Evolutionary conservation across 306 rosid species (phyloP).

Genomic region (Quercus dentata): DNA sequence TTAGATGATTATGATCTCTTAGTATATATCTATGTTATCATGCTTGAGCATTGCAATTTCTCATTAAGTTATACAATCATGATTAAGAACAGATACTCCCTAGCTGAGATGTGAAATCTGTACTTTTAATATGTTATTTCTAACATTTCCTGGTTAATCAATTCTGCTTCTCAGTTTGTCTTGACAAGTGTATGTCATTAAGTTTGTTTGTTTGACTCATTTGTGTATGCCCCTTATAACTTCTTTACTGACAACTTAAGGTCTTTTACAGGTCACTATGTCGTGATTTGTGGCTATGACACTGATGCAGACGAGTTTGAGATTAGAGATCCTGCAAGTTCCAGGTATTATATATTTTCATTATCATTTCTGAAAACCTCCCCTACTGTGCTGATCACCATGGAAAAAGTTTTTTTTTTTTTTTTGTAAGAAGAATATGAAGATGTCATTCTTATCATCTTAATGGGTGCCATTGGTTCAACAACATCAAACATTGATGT

Average conservation of each 20-base stretch:
- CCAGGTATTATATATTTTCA: slow-evolving; percentile 47
- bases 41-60: neutral
- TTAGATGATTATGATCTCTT: neutral
- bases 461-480: neutral
- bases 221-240: neutral
- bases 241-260: slow-evolving; percentile 11
- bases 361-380: neutral
- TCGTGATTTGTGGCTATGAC: slow-evolving; percentile 90
- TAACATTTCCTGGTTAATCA: neutral
- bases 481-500: neutral
- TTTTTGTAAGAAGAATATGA: neutral
- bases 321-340: slow-evolving; percentile 94
- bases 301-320: slow-evolving; percentile 85
- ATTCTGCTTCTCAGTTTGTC: neutral
- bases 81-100: neutral
- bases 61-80: neutral
- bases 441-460: neutral
- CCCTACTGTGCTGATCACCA: neutral
- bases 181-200: neutral
- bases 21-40: neutral
- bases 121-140: neutral
- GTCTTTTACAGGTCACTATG: slow-evolving; percentile 72
- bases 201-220: neutral
- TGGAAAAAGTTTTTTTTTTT: no score
- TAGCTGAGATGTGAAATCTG: neutral